Base-by-base conservation (phyloP, 352 stramenopile genomes). In the Phytophthora hibernalis region DNA sequence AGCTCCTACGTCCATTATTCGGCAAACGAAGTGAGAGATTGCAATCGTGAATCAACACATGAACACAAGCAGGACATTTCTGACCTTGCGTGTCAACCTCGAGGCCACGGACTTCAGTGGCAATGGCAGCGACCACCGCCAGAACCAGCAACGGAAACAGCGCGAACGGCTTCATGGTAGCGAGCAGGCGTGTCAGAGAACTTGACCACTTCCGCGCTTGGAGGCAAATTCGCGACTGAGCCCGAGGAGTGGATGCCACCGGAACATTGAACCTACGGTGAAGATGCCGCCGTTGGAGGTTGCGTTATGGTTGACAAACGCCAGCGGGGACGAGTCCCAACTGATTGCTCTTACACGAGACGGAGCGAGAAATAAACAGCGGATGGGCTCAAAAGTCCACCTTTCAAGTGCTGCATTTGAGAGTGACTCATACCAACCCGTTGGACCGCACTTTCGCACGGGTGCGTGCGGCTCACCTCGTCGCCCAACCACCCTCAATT, bases 161-260 rank as follows among this genome's bases (percentile, higher is more conserved):
- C 28, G 58, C 21, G 1, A 35, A 60, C 31, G 28, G 6, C 47
- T 72, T 68, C 64, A 72, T 72, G n/a, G 40, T 57, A 20, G 2
- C 20, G 11, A 9, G 31, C 13, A 37, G 5, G 12, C 16, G 40
- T 11, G 30, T 13, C 11, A 5, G 21, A 33, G 15, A 6, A 49
- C 58, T 70, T 30, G 30, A 48, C 33, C 18, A 43, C 52, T 54
- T 16, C 40, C 12, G 47, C 1, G 37, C 45, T 63, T 42, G 20
- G 22, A 42, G 22, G 42, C 13, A 68, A 72, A 68, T 68, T 68
- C 26, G 26, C 24, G 37, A 72, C 49, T 72, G 64, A 72, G 43
- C 42, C 54, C 22, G 26, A 2, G 28, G 24, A 13, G 50, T 7
- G 30, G 6, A 31, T 5, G 26, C 26, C 26, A 31, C 26, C 26